phyloP scores from a whole-genome alignment of 352 stramenopile genomes.

The Discostella stelligera region DNA sequence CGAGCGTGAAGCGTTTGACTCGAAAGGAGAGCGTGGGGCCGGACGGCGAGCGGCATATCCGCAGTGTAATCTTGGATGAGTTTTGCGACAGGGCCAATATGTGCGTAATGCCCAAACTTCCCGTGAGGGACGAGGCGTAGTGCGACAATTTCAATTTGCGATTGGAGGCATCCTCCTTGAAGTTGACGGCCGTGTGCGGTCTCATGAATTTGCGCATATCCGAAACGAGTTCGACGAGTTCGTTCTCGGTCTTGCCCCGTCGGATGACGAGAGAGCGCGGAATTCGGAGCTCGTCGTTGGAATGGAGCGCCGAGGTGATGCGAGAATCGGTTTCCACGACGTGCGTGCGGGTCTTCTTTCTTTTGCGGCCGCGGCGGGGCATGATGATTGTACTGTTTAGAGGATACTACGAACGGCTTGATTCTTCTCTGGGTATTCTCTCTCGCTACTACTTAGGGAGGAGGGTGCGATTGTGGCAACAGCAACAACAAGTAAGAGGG shows the following conservation, averaged over 20 bases:
- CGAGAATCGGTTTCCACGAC: slow-evolving; percentile 55
- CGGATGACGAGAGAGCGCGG: slow-evolving; percentile 76
- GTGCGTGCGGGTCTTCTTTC: slow-evolving; percentile 80
- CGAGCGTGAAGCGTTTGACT: slow-evolving; percentile 88
- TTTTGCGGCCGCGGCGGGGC: slow-evolving; percentile 58
- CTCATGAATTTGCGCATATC: slow-evolving; percentile 94
- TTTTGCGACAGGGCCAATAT: slow-evolving; percentile 95
- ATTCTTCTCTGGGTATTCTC: too few species aligned
- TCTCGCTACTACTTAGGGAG: too few species aligned
- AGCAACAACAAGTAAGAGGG: too few species aligned
- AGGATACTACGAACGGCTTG: too few species aligned
- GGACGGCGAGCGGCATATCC: slow-evolving; percentile 90
- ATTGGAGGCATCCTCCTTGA: slow-evolving; percentile 82
- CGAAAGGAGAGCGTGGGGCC: slow-evolving; percentile 94
- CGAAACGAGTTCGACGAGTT: slow-evolving; percentile 87
- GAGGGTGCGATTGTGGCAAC: too few species aligned
- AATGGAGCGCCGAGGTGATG: slow-evolving; percentile 37
- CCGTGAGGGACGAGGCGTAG: slow-evolving; percentile 85
- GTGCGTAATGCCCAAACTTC: slow-evolving; percentile 93
- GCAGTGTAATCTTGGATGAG: slow-evolving; percentile 89
- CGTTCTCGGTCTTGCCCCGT: slow-evolving; percentile 65
- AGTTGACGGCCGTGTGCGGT: slow-evolving; percentile 91
- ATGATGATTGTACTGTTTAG: too few species aligned
- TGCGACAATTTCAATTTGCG: slow-evolving; percentile 67
- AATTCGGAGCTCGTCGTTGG: slow-evolving; percentile 58